phyloP scores from a whole-genome alignment of 1,139 yeast species.

The Arxiozyma slooffiae region DNA sequence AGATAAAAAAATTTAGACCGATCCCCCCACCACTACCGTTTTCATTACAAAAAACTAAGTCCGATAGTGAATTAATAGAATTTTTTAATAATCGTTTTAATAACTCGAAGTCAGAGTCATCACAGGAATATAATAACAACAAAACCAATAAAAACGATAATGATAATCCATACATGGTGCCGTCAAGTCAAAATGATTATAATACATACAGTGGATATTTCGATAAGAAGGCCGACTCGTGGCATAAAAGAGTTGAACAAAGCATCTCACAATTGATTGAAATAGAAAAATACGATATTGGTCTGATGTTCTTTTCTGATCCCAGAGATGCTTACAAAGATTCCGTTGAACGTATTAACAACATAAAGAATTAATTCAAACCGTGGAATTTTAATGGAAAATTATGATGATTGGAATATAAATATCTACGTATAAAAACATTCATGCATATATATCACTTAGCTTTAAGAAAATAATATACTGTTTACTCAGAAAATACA shows the following conservation, averaged over 20 bases:
- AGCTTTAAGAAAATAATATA: background rate
- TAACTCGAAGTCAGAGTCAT: background rate
- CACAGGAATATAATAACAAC: conserved; percentile 4
- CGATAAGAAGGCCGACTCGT: conserved; percentile 36
- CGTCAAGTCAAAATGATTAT: conserved; percentile 22
- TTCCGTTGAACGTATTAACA: background rate
- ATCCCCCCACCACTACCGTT: background rate
- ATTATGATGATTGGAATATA: no score
- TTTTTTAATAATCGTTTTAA: background rate
- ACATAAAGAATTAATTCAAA: background rate
- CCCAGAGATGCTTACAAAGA: conserved; percentile 23
- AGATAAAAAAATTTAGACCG: background rate
- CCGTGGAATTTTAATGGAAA: background rate
- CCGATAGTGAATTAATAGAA: background rate
- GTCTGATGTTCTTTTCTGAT: conserved; percentile 26
- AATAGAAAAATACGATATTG: conserved; percentile 12
- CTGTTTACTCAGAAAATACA: background rate
- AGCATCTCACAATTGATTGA: conserved; percentile 27
- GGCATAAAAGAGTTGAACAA: conserved; percentile 35
- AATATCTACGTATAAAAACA: no score
- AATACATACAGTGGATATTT: conserved; percentile 20
- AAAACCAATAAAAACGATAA: background rate
- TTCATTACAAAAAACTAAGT: background rate
- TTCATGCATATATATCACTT: background rate
- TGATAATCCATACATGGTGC: conserved; percentile 12